Conservation (phyloP, 306 rosid genomes). For the Corylus avellana region DNA sequence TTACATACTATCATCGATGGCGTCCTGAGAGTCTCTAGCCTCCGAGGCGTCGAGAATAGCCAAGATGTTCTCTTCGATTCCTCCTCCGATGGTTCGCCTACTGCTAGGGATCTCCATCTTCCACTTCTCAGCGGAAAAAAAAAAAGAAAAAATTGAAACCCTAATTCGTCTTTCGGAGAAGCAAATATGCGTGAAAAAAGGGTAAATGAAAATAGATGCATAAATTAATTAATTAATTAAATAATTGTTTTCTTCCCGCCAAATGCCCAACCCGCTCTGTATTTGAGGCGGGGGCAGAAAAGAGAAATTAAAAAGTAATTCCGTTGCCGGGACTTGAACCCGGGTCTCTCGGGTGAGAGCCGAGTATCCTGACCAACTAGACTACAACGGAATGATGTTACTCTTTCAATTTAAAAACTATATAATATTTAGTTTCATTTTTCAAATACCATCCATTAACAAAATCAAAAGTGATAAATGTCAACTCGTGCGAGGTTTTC, state of each 20-base stretch:
- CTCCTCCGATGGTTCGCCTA: conserved; percentile 37
- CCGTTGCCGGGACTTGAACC: neutral
- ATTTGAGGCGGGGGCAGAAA: neutral
- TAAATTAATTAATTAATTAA: too few species aligned
- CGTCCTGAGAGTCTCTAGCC: conserved; percentile 58
- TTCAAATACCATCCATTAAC: too few species aligned
- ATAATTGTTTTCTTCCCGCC: conserved; percentile 22
- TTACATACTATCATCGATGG: conserved; percentile 65
- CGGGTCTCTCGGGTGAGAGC: conserved; percentile 13
- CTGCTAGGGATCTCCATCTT: conserved; percentile 47
- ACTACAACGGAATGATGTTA: neutral
- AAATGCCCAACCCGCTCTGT: neutral
- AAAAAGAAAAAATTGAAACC: conserved; percentile 1
- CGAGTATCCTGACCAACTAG: conserved; percentile 6
- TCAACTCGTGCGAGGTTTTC: too few species aligned
- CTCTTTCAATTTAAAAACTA: accelerated
- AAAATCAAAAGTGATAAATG: too few species aligned
- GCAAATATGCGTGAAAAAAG: too few species aligned
- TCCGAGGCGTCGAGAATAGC: conserved; percentile 68
- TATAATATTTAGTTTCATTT: too few species aligned
- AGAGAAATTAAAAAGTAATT: neutral
- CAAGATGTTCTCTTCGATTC: conserved; percentile 63
- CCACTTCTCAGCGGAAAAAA: neutral
- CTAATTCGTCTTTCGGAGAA: neutral
- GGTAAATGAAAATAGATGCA: too few species aligned